Percentiles rank a stretch among this genome's conserved stretches.
phyloP scores from a whole-genome alignment of 2,329 filamentous ascomycete genomes.

The Aspergillus sp. region DNA sequence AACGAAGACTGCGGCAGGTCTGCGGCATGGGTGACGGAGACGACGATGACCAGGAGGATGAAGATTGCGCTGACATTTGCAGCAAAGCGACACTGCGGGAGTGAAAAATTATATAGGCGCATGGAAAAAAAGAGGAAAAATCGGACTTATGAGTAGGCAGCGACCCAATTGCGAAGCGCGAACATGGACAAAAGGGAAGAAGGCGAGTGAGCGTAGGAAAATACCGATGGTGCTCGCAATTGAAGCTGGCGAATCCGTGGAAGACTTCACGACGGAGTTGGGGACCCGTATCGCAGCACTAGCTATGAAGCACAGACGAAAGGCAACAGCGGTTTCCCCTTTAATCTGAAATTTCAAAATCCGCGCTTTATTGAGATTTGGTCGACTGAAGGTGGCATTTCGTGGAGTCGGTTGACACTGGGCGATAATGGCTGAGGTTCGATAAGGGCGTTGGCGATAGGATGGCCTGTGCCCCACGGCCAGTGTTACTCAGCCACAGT shows the following conservation, averaged over 20 bases:
- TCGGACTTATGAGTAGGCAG: neutral
- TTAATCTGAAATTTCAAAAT: neutral
- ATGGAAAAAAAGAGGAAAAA: constrained; percentile 18
- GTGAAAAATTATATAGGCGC: constrained; percentile 47
- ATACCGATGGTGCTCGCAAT: too few relatives aligned
- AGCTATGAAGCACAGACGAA: too few relatives aligned
- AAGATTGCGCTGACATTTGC: constrained; percentile 57
- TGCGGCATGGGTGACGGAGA: constrained; percentile 55
- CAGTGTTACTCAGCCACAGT: neutral
- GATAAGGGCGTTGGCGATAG: neutral
- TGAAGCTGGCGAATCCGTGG: too few relatives aligned
- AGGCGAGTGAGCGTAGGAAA: neutral
- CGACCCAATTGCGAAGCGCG: neutral
- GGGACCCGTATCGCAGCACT: too few relatives aligned
- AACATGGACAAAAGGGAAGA: neutral
- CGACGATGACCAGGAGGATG: constrained; percentile 50
- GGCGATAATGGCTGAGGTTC: neutral
- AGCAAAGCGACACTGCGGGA: constrained; percentile 63
- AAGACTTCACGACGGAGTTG: too few relatives aligned
- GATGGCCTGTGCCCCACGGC: neutral
- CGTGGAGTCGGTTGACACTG: neutral
- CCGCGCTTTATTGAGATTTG: neutral
- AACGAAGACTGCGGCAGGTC: constrained; percentile 36
- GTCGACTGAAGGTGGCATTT: neutral
- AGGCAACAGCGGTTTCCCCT: too few relatives aligned